A percentile compares a stretch with the other conserved stretches of the same genome.
These are phyloP conservation scores for Podospora fimiseda DNA, from an alignment of 495 filamentous ascomycete genomes.

Conservation along the genomic window DNA sequence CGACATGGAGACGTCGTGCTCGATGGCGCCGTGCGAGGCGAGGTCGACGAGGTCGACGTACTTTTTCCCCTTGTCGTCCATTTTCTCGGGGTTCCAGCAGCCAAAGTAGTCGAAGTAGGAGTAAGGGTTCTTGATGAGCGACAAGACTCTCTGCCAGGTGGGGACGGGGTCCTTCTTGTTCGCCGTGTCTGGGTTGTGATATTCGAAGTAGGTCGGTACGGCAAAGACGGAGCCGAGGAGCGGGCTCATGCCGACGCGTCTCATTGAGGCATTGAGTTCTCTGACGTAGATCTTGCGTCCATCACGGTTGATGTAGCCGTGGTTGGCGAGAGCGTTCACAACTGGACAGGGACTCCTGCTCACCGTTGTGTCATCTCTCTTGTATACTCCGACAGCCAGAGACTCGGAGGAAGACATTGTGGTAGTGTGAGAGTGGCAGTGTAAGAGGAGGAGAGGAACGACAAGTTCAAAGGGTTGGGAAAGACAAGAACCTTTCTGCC, in stretches of 20 bases:
- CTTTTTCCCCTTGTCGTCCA: neutral
- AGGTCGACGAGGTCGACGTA: constrained; percentile 1
- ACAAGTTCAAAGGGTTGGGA: neutral
- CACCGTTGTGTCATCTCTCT: neutral
- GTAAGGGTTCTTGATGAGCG: constrained; percentile 4
- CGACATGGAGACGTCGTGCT: constrained; percentile 4
- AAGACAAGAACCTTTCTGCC: neutral
- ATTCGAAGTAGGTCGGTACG: constrained; percentile 20
- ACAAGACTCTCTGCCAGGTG: constrained; percentile 5
- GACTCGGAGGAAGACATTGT: neutral
- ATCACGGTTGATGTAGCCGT: neutral
- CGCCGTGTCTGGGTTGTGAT: neutral
- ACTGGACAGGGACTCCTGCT: constrained; percentile 4
- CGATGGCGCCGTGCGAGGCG: constrained; percentile 3
- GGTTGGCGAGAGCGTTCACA: constrained; percentile 4
- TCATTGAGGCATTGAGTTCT: neutral
- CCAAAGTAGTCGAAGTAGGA: constrained; percentile 2
- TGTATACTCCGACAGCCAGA: constrained; percentile 1
- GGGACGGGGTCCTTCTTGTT: constrained; percentile 1
- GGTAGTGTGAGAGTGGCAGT: neutral
- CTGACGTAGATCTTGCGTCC: neutral
- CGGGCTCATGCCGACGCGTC: neutral
- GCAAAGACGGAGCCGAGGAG: constrained; percentile 8
- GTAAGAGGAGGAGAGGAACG: neutral
- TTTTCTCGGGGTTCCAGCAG: constrained; percentile 1